Evolutionary conservation across 352 stramenopile species (phyloP), one percentile per base, ranked within the genome.

Genomic region (Globisporangium acanthophoron): DNA sequence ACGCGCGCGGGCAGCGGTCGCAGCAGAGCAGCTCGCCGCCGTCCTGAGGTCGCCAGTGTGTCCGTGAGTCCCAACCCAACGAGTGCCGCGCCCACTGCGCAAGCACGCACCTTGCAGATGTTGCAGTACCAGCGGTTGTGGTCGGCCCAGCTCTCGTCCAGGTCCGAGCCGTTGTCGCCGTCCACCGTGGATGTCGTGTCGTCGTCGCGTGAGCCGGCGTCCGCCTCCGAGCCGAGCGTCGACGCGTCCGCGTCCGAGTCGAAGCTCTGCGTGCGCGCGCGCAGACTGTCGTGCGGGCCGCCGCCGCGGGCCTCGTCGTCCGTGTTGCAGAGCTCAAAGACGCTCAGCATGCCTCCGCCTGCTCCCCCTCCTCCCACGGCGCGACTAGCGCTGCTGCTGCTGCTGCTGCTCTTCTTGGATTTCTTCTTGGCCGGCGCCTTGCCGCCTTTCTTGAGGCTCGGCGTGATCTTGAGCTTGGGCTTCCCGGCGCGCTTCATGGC

Each of bases 61-160:
- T 37, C 11, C 7, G 29, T 45, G 27, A 39, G 52, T 56, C n/a
- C 12, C 29, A 44, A 15, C n/a, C n/a, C 16, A 8, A 33, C 11
- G 27, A 61, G 5, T 54, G 9, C 13, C 40, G 29, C 13, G 31
- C 27, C 37, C 31, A 21, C 40, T 9, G 15, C 41, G 21, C 20
- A 1, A 18, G 1, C 5, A 7, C 46, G 37, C 43, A 71, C 64
- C 61, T 95, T 95, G 73, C 85, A 95, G 37, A 95, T 92, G 62
- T 95, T 95, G 69, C 85, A 95, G 67, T 95, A 95, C 83, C 83
- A 93, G 24, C 83, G 83, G 64, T 95, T 95, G 63, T 95, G 83
- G 61, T 95, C 85, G 1, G 80, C 73, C 83, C 83, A 93, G 47
- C 76, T 79, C 40, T 93, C 83, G 57, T 90, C 76, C 4, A 44